Base-by-base conservation (phyloP, 2,329 filamentous ascomycete species). In the Penicillium decumbens region DNA sequence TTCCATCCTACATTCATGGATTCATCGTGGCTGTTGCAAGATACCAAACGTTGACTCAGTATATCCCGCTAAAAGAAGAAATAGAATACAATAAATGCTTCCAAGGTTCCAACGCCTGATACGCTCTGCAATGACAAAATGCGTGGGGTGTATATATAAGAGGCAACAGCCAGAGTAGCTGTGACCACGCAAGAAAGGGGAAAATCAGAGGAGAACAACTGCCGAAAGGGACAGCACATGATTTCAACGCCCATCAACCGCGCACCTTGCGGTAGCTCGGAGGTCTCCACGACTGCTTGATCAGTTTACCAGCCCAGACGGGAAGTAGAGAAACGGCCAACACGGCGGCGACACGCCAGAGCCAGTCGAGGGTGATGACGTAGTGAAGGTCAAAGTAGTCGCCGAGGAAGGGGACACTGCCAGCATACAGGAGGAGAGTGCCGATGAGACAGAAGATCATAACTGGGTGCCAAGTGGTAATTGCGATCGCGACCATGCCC, bases 401-500 rank as follows among this genome's bases (percentile, higher is more conserved):
- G 2, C 86, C 87, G 20, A 98, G 71, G 62, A 96, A 95, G 2
- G 93, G 93, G 18, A 97, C 77, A 33, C 83, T 89, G 3, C 83
- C 89, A 24, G 91, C 76, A 64, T 88, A 98, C n/a, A 92, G 68
- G 25, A 86, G 68, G 39, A 88, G 85, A 0, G 93, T 98, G 12
- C 89, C 91, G 5, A 95, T 64, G 53, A 97, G 87, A 58, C 80
- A 85, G 44, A 88, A 74, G 47, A 95, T 85, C 91, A 97, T 97
- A 54, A 92, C 78, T 33, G 87, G 87, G 70, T 97, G 93, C 93
- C 93, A 98, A 0, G 93, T 98, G 3, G 89, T 95, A 61, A 98
- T 88, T 67, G 95, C 88, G 51, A 95, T 89, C 3, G 91, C 92
- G 2, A 97, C 93, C 95, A 98, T 98, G 61, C 95, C 81, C 51